A percentile compares a stretch with the other conserved stretches of the same genome.
Evolutionary conservation across 805 yeast species (phyloP).

Genomic region (Myxozyma monticola): DNA sequence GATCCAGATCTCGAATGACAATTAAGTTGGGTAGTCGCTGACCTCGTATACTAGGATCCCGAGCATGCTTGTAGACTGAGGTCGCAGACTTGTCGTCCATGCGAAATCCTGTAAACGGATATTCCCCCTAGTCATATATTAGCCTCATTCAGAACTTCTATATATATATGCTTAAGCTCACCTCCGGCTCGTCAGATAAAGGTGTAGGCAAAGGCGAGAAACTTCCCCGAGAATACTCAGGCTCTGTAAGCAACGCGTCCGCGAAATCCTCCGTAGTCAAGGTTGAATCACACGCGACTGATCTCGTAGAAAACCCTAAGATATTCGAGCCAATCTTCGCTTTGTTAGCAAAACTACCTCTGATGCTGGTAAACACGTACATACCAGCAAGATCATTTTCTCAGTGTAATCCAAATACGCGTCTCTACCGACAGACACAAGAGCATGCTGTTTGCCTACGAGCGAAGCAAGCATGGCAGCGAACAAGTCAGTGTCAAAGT

Average conservation of each 20-base stretch:
- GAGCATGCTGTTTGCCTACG: constrained; percentile 19
- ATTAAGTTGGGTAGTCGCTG: constrained; percentile 18
- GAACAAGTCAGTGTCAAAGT: constrained; percentile 27
- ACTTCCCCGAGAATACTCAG: constrained; percentile 8
- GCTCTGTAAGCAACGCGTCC: constrained; percentile 4
- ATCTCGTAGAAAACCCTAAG: constrained; percentile 20
- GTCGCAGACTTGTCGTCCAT: too few relatives aligned
- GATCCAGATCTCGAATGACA: constrained; percentile 19
- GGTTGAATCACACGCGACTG: constrained; percentile 13
- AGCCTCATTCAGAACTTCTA: not conserved
- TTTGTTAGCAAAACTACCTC: not conserved
- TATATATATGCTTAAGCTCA: too few relatives aligned
- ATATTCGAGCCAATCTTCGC: constrained; percentile 24
- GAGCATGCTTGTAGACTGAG: too few relatives aligned
- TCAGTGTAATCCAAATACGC: constrained; percentile 18
- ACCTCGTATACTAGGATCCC: too few relatives aligned
- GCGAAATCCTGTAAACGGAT: too few relatives aligned
- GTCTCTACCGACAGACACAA: constrained; percentile 21
- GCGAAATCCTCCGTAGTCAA: constrained; percentile 25
- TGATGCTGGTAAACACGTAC: not conserved
- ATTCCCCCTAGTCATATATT: too few relatives aligned
- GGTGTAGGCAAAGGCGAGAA: constrained; percentile 18
- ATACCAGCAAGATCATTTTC: constrained; percentile 23
- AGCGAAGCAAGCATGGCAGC: constrained; percentile 25
- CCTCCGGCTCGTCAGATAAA: not conserved